Conservation (phyloP, 2,329 filamentous ascomycete species). For the Aspergillus neoniger region DNA sequence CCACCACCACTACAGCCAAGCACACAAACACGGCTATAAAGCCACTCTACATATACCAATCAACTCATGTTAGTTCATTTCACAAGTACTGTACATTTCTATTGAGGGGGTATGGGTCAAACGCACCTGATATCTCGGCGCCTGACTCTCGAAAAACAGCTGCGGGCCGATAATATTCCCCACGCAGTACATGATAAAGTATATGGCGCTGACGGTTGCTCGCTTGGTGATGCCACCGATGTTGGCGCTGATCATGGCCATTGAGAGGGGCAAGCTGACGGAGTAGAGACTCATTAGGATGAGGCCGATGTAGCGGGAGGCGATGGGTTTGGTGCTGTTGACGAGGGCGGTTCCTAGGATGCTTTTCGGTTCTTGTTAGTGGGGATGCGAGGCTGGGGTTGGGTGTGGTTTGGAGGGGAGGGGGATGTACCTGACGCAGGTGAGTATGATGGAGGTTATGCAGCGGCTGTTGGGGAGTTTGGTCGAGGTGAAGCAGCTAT, state of each 20-base stretch:
- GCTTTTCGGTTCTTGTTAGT: slow-evolving; percentile 8
- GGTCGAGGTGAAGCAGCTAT: slow-evolving; percentile 11
- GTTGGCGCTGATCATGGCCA: slow-evolving; percentile 49
- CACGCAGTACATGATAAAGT: slow-evolving; percentile 46
- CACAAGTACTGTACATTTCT: no score
- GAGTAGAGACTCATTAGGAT: slow-evolving; percentile 39
- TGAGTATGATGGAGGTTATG: slow-evolving; percentile 21
- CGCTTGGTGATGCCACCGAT: slow-evolving; percentile 53
- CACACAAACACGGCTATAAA: slow-evolving; percentile 10
- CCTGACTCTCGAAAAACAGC: slow-evolving; percentile 45
- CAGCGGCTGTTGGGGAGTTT: slow-evolving; percentile 15
- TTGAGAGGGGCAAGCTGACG: slow-evolving; percentile 38
- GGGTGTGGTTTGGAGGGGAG: not conserved
- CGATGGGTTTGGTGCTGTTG: slow-evolving; percentile 22
- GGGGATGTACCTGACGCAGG: slow-evolving; percentile 5
- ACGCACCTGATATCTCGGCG: slow-evolving; percentile 36
- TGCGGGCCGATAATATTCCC: slow-evolving; percentile 51
- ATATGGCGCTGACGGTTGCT: slow-evolving; percentile 48
- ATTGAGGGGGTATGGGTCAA: not conserved
- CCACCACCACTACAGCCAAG: slow-evolving; percentile 1
- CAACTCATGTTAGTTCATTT: no score
- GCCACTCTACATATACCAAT: not conserved
- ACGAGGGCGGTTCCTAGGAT: slow-evolving; percentile 28
- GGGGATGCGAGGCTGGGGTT: not conserved
- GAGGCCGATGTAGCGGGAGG: slow-evolving; percentile 18